These are phyloP conservation scores for Jatropha curcas DNA, from an alignment of 345 rosid genomes.

Conservation along the genomic window DNA sequence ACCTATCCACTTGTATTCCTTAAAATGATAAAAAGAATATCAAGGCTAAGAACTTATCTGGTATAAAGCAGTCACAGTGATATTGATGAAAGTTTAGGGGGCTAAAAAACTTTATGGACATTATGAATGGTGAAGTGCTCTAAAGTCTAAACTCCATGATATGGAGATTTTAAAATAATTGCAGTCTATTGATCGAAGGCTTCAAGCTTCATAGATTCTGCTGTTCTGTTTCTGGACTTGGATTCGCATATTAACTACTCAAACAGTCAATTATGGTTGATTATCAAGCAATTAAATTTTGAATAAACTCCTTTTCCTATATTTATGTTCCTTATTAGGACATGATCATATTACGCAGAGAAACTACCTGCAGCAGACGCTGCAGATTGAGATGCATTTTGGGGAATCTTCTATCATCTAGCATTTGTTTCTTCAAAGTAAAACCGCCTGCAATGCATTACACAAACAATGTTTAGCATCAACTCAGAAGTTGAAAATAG, in stretches of 20 bases:
- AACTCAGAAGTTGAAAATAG: background rate
- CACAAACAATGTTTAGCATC: background rate
- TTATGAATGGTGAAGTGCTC: background rate
- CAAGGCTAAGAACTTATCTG: background rate
- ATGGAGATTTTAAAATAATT: background rate
- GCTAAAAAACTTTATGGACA: background rate
- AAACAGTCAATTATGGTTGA: background rate
- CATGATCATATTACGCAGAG: background rate
- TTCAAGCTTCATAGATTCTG: background rate
- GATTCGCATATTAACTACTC: background rate
- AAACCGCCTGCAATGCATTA: constrained; percentile 61
- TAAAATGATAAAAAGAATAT: background rate
- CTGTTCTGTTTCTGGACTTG: background rate
- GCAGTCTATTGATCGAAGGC: background rate
- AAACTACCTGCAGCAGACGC: constrained; percentile 80
- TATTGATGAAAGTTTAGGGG: background rate
- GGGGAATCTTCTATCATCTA: constrained; percentile 87
- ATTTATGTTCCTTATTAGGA: background rate
- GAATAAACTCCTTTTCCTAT: background rate
- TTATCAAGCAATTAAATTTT: background rate
- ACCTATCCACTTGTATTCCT: background rate
- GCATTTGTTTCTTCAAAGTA: constrained; percentile 85
- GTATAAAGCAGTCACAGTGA: background rate
- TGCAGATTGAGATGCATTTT: constrained; percentile 95
- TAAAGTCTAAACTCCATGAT: background rate